phyloP scores from a whole-genome alignment of 441 rosid species.

The Syzygium malaccense region DNA sequence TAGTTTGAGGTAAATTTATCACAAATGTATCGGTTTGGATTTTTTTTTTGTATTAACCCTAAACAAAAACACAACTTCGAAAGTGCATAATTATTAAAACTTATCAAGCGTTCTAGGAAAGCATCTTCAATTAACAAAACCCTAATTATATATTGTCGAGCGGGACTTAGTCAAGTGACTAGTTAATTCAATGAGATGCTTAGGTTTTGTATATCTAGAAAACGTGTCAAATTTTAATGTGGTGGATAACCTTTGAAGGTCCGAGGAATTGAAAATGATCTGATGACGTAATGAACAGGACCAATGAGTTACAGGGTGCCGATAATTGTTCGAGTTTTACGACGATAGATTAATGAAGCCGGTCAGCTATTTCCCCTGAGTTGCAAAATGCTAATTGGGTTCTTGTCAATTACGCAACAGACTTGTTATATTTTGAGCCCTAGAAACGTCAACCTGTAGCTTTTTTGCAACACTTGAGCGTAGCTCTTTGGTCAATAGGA shows the following conservation, averaged over 20 bases:
- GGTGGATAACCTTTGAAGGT: background rate
- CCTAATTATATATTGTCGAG: background rate
- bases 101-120: background rate
- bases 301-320: background rate
- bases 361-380: background rate
- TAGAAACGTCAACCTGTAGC: background rate
- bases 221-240: background rate
- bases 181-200: background rate
- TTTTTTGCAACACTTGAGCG: background rate
- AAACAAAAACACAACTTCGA: background rate
- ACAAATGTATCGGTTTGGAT: fast-evolving
- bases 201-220: background rate
- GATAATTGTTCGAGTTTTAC: background rate
- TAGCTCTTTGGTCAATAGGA: background rate
- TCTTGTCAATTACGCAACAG: background rate
- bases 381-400: background rate
- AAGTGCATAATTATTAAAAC: background rate
- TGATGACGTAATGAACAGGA: background rate
- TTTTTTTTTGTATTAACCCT: no score
- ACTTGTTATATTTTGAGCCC: background rate
- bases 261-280: background rate
- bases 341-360: background rate
- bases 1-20: no score
- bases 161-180: background rate
- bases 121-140: background rate